Base-by-base conservation (phyloP, 495 filamentous ascomycete species). In the Aspergillus diversus region DNA sequence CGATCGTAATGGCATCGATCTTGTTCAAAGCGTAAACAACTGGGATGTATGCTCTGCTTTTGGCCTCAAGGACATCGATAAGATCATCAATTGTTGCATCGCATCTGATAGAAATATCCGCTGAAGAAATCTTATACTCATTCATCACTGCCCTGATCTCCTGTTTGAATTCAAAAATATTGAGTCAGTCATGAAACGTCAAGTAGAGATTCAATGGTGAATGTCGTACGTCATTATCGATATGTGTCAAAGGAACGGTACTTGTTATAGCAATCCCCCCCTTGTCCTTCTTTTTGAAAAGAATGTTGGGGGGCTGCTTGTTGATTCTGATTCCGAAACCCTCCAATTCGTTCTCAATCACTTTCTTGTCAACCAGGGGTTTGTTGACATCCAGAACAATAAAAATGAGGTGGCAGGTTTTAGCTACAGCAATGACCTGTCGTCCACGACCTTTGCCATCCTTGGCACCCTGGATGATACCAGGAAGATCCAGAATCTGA, bases 311-410 rank as follows among this genome's bases (percentile, higher is more conserved):
- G 34, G 95, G 95, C 66, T 87, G 77, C 82, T 98, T 98, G 82
- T 99, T 99, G 80, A 98, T 93, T 63, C 95, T 86, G 73, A 99
- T 98, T 55, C 95, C 95, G 66, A 99, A 99, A 33, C 95, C 94
- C 71, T 99, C 95, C 73, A 99, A 78, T 80, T 99, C 95, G n/a
- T 85, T 84, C 78, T 99, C 95, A 70, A 99, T 99, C 56, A 99
- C 85, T 65, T 91, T 89, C 81, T 99, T 99, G 79, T 99, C 95
- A 42, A 93, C 95, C 69, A 99, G 75, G 33, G 95, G 96, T 79
- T 99, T 98, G 81, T 98, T 97, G 69, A 99, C 95, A 76, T 99
- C 95, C 33, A 99, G 83, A 47, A 99, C 94, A 71, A 99, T 98
- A 80, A 98, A 98, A 65, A 99, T 99, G 57, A 99, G 80, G 82